Base-by-base conservation (phyloP, 1,139 yeast genomes). In the Protomyces inundatus region DNA sequence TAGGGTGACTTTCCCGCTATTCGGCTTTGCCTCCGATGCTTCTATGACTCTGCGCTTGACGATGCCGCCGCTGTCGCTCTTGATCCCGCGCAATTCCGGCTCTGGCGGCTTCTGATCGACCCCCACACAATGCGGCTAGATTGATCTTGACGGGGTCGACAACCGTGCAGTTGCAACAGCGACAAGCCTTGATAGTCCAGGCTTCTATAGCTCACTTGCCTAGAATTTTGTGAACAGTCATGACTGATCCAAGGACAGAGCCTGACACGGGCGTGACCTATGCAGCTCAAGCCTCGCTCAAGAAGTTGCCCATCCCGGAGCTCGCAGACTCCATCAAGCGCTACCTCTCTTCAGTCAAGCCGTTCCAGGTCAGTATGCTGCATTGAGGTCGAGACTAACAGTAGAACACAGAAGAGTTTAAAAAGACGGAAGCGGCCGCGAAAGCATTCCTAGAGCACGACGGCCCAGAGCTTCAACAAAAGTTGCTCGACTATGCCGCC, bases 301-400 rank as follows among this genome's bases (percentile, higher is more conserved):
- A 79, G 65, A 85, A 84, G 72, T 79, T 90, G 42, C 97, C 97
- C 14, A 88, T 90, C 56, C 97, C 97, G 0, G 82, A 84, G 50
- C 77, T 90, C 65, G 77, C 79, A 51, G 83, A 83, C 64, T 86
- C 96, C 0, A 82, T 93, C 70, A 71, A 77, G 34, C 79, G 81
- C 67, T 90, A 88, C 72, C 77, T 90, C 63, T 81, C 80, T 45
- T 86, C 83, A 3, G 79, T 89, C 55, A 82, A 83, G 72, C 96
- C 96, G 0, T 78, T 90, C 42, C 95, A 87, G 62, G 62, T 58
- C 7, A 58, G 56, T 6, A 16, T 16, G 7, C 50, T 12, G 12
- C 7, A 30, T 50, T 12, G 4, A 36, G 7, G 1, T 34, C 9
- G 42, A 46, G n/a, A 10, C 60, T 57, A 12, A 57, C 42, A 3